These are phyloP conservation scores for Alternaria viburni DNA, from an alignment of 2,329 filamentous ascomycete genomes.

Conservation along the genomic window DNA sequence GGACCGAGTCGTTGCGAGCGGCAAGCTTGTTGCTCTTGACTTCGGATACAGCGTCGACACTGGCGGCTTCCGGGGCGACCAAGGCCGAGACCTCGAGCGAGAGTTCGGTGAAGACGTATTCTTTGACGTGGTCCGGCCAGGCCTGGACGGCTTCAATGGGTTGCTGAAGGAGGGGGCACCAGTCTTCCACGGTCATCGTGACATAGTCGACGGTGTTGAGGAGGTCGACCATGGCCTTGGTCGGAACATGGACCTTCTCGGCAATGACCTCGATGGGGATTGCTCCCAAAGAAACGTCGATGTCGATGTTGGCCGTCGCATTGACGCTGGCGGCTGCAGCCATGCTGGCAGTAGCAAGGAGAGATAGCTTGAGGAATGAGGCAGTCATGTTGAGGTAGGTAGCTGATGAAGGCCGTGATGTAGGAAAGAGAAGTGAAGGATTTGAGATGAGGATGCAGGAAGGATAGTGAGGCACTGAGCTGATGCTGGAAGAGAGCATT, in stretches of 20 bases:
- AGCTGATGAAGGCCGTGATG: neutral
- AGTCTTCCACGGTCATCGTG: neutral
- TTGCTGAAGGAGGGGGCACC: neutral
- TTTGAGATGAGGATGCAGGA: neutral
- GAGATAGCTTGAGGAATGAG: neutral
- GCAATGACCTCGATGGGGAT: neutral
- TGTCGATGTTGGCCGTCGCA: neutral
- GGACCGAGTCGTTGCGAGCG: neutral
- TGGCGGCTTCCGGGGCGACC: neutral
- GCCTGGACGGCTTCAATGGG: neutral
- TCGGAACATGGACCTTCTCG: neutral
- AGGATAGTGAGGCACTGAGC: neutral
- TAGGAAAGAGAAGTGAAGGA: neutral
- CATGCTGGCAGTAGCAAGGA: neutral
- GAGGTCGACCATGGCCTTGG: neutral
- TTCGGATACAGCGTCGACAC: neutral
- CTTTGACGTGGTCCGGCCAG: neutral
- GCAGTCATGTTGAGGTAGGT: neutral
- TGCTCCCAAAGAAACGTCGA: neutral
- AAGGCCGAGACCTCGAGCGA: neutral
- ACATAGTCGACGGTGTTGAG: neutral
- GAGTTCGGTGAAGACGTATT: neutral
- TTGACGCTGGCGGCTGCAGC: neutral
- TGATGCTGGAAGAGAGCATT: neutral
- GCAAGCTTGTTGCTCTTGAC: neutral